Percentiles rank a stretch among this genome's conserved stretches.
These are phyloP conservation scores for Ceratocystis lukuohia DNA, from an alignment of 2,329 filamentous ascomycete species.

Conservation along the genomic window DNA sequence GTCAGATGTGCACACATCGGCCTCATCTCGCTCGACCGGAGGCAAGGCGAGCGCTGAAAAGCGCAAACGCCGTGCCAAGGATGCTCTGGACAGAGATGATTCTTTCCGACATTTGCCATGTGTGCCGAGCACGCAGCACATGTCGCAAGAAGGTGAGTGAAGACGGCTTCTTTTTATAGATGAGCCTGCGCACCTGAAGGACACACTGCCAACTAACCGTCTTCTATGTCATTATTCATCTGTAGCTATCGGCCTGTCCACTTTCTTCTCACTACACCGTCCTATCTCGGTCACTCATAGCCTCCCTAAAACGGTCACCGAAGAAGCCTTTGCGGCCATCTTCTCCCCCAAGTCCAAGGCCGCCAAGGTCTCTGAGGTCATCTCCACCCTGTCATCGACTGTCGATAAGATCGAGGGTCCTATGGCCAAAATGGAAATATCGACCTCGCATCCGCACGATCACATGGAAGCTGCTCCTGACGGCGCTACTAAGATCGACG, in stretches of 20 bases:
- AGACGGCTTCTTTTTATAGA: neutral
- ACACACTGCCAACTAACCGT: conserved; percentile 20
- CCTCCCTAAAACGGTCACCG: conserved; percentile 57
- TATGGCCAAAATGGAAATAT: conserved; percentile 40
- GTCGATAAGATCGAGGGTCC: conserved; percentile 47
- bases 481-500: conserved; percentile 37
- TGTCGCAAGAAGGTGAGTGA: conserved; percentile 47
- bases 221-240: neutral
- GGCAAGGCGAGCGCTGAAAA: conserved; percentile 38
- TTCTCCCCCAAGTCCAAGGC: conserved; percentile 48
- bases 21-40: conserved; percentile 30
- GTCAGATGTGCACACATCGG: conserved; percentile 32
- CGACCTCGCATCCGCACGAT: conserved; percentile 24
- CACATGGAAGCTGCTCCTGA: conserved; percentile 33
- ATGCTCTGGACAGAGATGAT: conserved; percentile 32
- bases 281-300: conserved; percentile 80
- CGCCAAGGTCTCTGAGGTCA: conserved; percentile 45
- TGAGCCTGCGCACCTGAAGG: neutral
- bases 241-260: conserved; percentile 71
- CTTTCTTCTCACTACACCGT: conserved; percentile 91
- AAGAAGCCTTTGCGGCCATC: conserved; percentile 70
- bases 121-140: conserved; percentile 61
- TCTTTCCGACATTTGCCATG: conserved; percentile 49
- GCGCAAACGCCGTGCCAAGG: conserved; percentile 46
- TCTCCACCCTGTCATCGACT: conserved; percentile 50